Conservation (phyloP, 1,284 basidiomycete species). For the Psilocybe mexicana region DNA sequence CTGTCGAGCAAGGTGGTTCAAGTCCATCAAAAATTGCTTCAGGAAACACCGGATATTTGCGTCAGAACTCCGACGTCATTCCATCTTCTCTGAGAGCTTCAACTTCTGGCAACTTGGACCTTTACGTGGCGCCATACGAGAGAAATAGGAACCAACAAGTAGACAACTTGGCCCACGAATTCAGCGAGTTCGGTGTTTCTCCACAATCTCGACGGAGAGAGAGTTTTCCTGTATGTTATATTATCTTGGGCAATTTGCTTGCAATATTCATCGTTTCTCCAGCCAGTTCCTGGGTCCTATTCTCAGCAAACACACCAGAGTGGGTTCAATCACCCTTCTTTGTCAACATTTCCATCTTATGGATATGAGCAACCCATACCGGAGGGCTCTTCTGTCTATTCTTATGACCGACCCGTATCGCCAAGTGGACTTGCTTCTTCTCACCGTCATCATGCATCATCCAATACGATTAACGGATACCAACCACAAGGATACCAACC, state of each 20-base stretch:
- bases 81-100: constrained; percentile 63
- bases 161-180: constrained; percentile 59
- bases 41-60: constrained; percentile 38
- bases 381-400: constrained; percentile 33
- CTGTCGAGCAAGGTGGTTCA: constrained; percentile 37
- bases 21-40: constrained; percentile 31
- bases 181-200: constrained; percentile 64
- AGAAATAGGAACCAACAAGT: constrained; percentile 39
- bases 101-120: constrained; percentile 58
- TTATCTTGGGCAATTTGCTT: neutral
- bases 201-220: constrained; percentile 47
- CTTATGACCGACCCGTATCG: constrained; percentile 39
- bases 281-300: constrained; percentile 41
- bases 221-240: constrained; percentile 60
- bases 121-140: constrained; percentile 78
- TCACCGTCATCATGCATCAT: constrained; percentile 30
- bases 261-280: constrained; percentile 26
- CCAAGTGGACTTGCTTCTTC: constrained; percentile 35
- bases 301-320: constrained; percentile 31
- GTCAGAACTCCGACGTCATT: constrained; percentile 46
- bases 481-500: constrained; percentile 43
- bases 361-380: constrained; percentile 31
- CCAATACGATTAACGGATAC: constrained; percentile 29
- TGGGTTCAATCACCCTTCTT: constrained; percentile 12
- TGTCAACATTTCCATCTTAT: constrained; percentile 17